These are phyloP conservation scores for Macrolepiota fuliginosa DNA, from an alignment of 768 basidiomycete genomes.

Conservation along the genomic window DNA sequence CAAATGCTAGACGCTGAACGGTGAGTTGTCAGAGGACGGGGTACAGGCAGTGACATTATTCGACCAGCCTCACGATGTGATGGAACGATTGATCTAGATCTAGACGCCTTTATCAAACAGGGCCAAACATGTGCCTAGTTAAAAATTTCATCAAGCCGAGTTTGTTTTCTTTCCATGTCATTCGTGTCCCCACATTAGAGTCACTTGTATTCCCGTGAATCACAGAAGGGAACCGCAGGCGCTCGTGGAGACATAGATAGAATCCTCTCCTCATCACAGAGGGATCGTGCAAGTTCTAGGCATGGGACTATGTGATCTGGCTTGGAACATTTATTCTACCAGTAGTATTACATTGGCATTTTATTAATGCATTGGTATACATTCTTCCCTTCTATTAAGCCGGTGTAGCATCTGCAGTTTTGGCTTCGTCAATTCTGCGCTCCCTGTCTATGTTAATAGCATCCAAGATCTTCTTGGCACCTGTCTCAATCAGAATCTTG, in stretches of 20 bases:
- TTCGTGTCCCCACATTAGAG: constrained; percentile 62
- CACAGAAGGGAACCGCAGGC: constrained; percentile 50
- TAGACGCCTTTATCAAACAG: constrained; percentile 27
- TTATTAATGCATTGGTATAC: not conserved
- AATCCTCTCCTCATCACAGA: constrained; percentile 17
- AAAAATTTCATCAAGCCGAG: constrained; percentile 20
- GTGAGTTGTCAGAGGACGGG: not conserved
- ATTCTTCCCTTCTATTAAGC: constrained; percentile 2
- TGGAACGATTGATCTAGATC: constrained; percentile 1
- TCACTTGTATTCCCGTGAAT: constrained; percentile 55
- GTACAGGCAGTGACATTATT: not conserved
- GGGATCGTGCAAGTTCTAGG: constrained; percentile 17
- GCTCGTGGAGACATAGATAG: constrained; percentile 69
- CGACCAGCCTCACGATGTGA: not conserved
- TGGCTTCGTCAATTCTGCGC: constrained; percentile 40
- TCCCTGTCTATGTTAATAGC: constrained; percentile 75
- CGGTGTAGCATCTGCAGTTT: constrained; percentile 26
- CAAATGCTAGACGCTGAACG: not conserved
- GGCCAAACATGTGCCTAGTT: constrained; percentile 30
- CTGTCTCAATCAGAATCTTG: constrained; percentile 55
- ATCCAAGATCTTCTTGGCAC: constrained; percentile 78
- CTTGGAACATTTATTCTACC: constrained; percentile 23
- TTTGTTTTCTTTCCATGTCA: constrained; percentile 26
- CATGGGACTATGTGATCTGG: constrained; percentile 26
- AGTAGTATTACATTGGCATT: not conserved